Evolutionary conservation across 1,284 basidiomycete genomes (phyloP).

Genomic region (Peniophora sp.): DNA sequence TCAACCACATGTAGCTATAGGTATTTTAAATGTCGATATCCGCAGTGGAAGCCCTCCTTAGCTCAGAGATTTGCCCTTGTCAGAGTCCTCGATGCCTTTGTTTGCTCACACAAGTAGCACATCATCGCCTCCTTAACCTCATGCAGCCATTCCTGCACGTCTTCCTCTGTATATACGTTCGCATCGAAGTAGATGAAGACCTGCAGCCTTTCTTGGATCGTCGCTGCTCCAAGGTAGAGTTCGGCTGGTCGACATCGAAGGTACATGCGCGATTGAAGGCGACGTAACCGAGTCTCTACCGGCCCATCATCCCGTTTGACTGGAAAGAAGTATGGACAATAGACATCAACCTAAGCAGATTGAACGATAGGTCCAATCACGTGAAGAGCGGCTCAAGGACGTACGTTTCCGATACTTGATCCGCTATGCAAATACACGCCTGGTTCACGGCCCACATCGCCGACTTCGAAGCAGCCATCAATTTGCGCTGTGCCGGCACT

Average conservation of each 20-base stretch:
- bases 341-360: no score
- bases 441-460: no score
- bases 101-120: constrained; percentile 13
- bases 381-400: no score
- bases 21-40: no score
- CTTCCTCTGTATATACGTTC: constrained; percentile 13
- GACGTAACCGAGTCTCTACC: constrained; percentile 6
- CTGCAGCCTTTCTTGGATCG: constrained; percentile 7
- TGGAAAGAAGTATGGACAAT: constrained; percentile 11
- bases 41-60: no score
- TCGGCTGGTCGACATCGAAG: constrained; percentile 15
- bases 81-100: no score
- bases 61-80: no score
- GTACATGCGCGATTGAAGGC: constrained; percentile 8
- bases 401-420: constrained; percentile 41
- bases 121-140: constrained; percentile 13
- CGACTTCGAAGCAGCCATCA: constrained; percentile 15
- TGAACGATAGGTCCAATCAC: no score
- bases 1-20: no score
- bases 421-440: constrained; percentile 16
- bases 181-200: constrained; percentile 14
- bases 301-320: constrained; percentile 2
- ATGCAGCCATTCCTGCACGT: constrained; percentile 14
- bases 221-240: constrained; percentile 14
- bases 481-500: constrained; percentile 1